Evolutionary conservation across 352 stramenopile species (phyloP), one percentile per base, ranked within the genome.

Genomic region (Phytophthora vignae): DNA sequence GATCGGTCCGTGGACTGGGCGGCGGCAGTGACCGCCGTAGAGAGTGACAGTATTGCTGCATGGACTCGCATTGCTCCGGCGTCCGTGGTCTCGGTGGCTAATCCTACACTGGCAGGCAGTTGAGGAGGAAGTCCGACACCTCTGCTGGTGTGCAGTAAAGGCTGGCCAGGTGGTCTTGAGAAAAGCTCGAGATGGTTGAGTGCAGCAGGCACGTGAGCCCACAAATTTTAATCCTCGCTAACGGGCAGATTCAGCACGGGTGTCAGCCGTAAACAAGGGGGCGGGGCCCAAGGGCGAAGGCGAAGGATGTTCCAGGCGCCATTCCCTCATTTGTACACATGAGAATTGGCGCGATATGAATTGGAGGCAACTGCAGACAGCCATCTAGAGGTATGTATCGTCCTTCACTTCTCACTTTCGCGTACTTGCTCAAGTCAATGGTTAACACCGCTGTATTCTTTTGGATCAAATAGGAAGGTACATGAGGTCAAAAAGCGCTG

Each of bases 1-100:
- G 81, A 85, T 69, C 66, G 49, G 17, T 81, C 60, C 12, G 58
- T 71, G 25, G 55, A 70, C 8, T 72, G 54, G 7, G 25, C 21
- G 17, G 65, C 49, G n/a, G 67, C 40, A 27, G 55, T 44, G 14
- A 58, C 12, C 1, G 55, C 54, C 40, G 64, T 36, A 0, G 60
- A 64, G 8, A 73, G 54, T 22, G 42, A 29, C 21, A 78, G 11
- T 14, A 76, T 22, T 14, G 54, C 61, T 49, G 54, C 31, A 40
- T 46, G 48, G 54, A 72, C 3, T 5, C 49, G 49, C 74, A 78
- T 79, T 1, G 2, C 36, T 49, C 17, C 31, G 7, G 15, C 21
- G 19, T 21, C 12, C 56, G 50, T 14, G 3, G 15, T 61, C 22
- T 12, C 56, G 25, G 40, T 19, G 27, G 48, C 31, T 48, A 69